These are phyloP conservation scores for Terana coerulea DNA, from an alignment of 768 basidiomycete genomes.

Conservation along the genomic window DNA sequence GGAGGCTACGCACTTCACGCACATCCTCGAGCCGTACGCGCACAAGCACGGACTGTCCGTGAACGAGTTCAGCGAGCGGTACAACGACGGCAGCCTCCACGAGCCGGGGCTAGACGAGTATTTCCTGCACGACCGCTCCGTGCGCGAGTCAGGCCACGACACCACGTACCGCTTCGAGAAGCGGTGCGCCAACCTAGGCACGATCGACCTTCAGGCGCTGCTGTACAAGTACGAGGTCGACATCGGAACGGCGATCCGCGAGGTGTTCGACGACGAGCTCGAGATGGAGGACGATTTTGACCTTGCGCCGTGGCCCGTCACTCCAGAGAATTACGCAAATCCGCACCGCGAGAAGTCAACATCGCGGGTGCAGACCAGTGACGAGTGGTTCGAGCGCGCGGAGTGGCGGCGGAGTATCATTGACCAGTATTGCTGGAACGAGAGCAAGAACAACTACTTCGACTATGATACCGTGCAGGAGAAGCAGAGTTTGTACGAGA, in stretches of 20 bases:
- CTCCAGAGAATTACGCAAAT: conserved; percentile 63
- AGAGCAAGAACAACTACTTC: conserved; percentile 89
- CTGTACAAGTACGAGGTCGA: conserved; percentile 99
- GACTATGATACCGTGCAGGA: conserved; percentile 93
- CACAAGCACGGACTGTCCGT: conserved; percentile 89
- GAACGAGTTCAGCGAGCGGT: conserved; percentile 94
- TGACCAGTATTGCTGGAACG: conserved; percentile 96
- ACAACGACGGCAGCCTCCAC: conserved; percentile 78
- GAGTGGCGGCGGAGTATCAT: conserved; percentile 80
- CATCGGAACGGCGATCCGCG: conserved; percentile 95
- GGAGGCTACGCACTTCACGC: conserved; percentile 97
- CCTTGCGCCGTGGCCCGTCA: conserved; percentile 88
- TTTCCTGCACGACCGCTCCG: conserved; percentile 94
- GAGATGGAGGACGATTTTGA: conserved; percentile 91
- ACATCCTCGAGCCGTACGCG: conserved; percentile 94
- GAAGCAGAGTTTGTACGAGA: conserved; percentile 92
- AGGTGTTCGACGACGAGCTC: conserved; percentile 90
- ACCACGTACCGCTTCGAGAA: conserved; percentile 98
- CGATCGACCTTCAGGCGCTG: conserved; percentile 92
- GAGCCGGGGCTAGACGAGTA: conserved; percentile 95
- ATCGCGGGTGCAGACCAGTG: conserved; percentile 62
- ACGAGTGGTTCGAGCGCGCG: conserved; percentile 93
- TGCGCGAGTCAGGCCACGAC: conserved; percentile 95
- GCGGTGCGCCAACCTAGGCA: conserved; percentile 94
- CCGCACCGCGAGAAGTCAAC: conserved; percentile 57